phyloP scores from a whole-genome alignment of 345 rosid species.

The Rhodamnia rubescens region DNA sequence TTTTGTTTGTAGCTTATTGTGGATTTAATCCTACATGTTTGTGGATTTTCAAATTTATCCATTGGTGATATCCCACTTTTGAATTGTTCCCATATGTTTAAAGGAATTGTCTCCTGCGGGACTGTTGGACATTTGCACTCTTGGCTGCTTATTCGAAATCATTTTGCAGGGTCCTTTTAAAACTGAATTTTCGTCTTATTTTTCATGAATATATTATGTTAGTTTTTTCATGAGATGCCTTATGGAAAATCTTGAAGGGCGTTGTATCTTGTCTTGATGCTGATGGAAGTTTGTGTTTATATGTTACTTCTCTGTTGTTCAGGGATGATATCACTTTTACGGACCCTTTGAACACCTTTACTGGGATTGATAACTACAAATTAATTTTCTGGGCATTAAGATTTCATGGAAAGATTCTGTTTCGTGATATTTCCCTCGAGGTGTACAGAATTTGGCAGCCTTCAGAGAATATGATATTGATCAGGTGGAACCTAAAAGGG shows the following conservation, averaged over 20 bases:
- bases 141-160: background rate
- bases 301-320: constrained; percentile 3
- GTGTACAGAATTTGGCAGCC: constrained; percentile 91
- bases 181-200: background rate
- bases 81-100: background rate
- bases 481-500: constrained; percentile 89
- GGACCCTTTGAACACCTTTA: constrained; percentile 71
- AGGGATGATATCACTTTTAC: constrained; percentile 78
- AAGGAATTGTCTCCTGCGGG: background rate
- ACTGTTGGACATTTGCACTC: background rate
- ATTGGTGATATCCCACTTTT: background rate
- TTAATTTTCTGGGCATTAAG: constrained; percentile 84
- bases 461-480: constrained; percentile 80
- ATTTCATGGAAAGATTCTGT: constrained; percentile 77
- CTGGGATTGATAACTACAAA: constrained; percentile 80
- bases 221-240: background rate
- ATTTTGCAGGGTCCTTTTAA: background rate
- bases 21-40: background rate
- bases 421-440: constrained; percentile 74
- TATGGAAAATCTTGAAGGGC: background rate
- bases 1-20: background rate
- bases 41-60: background rate
- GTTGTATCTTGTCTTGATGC: background rate
- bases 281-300: background rate
- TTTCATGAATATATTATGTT: background rate